Evolutionary conservation across 352 stramenopile species (phyloP), one percentile per base, ranked within the genome.

Genomic region (Aphanomyces cochlioides): DNA sequence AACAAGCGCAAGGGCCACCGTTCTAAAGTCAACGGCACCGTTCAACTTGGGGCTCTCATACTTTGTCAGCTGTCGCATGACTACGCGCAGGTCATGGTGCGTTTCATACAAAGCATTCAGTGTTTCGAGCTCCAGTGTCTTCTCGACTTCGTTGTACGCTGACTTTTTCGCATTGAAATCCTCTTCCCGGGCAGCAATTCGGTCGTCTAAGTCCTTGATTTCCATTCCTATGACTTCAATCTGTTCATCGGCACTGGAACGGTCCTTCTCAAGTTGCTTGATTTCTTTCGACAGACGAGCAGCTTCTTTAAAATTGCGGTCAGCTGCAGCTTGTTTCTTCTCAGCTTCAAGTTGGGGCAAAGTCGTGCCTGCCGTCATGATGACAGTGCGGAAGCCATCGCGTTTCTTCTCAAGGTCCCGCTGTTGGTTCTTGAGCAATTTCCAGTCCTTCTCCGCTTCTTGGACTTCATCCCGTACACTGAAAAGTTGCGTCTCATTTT

Each of bases 261-360:
- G 82, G 74, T 95, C 87, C 56, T 95, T 95, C 73, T 95, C 87
- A 3, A 95, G 60, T 17, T 82, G 81, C 75, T 95, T 95, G 64
- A 95, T 92, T 54, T 93, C 87, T 66, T 95, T 93, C 4, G 87
- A 93, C 21, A 95, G 89, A 19, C 85, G 77, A 3, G 87, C 87
- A 5, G 87, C 87, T 45, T 95, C 87, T 71, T 95, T 93, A 67
- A 95, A 95, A 72, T 95, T 92, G n/a, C 87, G 81, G 58, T 92
- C 80, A 12, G 85, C 73, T 39, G 85, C 87, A 34, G 87, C 83
- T 0, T 75, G 72, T 67, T 93, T 92, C 73, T 95, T 95, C 56
- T 95, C 87, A 47, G 87, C 76, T 54, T 93, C 87, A 10, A 93
- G 77, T 7, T 81, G 78, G 1, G 87, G 87, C 56, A 95, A 89